phyloP scores from a whole-genome alignment of 768 basidiomycete genomes.

The Royoungia palumana region DNA sequence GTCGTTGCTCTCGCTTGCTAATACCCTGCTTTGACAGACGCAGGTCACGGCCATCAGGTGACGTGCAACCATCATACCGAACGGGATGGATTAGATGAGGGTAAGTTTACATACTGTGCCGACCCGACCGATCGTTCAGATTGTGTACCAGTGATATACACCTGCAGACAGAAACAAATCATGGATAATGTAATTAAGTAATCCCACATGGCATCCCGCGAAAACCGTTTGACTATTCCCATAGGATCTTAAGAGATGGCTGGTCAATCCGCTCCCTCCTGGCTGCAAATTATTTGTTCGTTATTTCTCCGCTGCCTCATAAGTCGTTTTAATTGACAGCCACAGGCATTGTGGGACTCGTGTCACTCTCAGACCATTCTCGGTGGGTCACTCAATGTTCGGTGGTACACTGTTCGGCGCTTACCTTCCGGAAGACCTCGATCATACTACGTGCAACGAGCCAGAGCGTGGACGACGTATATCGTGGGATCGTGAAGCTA shows the following conservation, averaged over 20 bases:
- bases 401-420: not conserved
- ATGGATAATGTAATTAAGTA: slow-evolving; percentile 22
- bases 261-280: slow-evolving; percentile 25
- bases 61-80: slow-evolving; percentile 42
- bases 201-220: slow-evolving; percentile 33
- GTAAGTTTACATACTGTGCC: slow-evolving; percentile 23
- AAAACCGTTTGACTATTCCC: slow-evolving; percentile 17
- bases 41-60: slow-evolving; percentile 50
- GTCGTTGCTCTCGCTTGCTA: not conserved
- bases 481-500: not conserved
- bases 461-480: not conserved
- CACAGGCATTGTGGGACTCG: slow-evolving; percentile 28
- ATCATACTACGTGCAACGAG: slow-evolving; percentile 26
- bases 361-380: slow-evolving; percentile 30
- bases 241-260: slow-evolving; percentile 22
- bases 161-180: slow-evolving; percentile 12
- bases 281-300: slow-evolving; percentile 29
- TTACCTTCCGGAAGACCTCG: slow-evolving; percentile 19
- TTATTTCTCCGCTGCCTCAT: not conserved
- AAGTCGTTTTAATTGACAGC: not conserved
- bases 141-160: slow-evolving; percentile 9
- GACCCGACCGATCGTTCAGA: not conserved
- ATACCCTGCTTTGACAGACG: slow-evolving; percentile 32
- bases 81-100: slow-evolving; percentile 52
- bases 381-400: slow-evolving; percentile 11